Base-by-base conservation (phyloP, 164 flowering plant species). In the Dillenia turbinata region DNA sequence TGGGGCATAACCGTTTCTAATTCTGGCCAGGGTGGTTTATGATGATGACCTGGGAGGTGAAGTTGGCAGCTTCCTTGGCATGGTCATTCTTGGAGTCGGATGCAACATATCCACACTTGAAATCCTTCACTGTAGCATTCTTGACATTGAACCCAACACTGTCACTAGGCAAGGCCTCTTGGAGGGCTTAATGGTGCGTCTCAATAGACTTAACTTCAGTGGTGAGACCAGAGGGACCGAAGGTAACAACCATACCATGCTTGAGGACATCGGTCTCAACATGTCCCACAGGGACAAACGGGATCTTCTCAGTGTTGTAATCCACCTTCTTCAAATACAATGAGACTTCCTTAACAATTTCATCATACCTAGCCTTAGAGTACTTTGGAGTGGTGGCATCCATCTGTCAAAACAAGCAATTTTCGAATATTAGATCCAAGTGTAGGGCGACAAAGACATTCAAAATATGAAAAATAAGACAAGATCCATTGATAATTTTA, bases 301-400 rank as follows among this genome's bases (percentile, higher is more conserved):
- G 75, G 45, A 71, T 66, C 52, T 71, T 71, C 9, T 71, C 75
- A 9, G 75, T 73, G 63, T 75, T 75, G 73, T 75, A 71, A 6
- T 75, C 78, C 47, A 75, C 78, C 68, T 75, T 75, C 78, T 75
- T 75, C 71, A 75, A 22, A 47, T 75, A 75, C 48, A 75, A 75
- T 14, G 78, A 75, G 3, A 75, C 81, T 67, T 78, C 81, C 74
- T 78, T 78, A 44, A 78, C 76, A 52, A 78, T 78, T 69, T 78
- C 81, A 43, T 78, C 81, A 11, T 75, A 78, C 69, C 81, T 78
- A 1, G 75, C 70, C 75, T 75, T 78, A 3, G 79, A 75, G 68
- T 75, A 75, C 49, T 75, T 75, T 0, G 81, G 78, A 44, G 81
- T 78, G 33, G 81, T 78, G 62, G 81, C 78, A 69, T 78, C 81